Base-by-base conservation (phyloP, 1,284 basidiomycete genomes). In the Sporisorium scitamineum region DNA sequence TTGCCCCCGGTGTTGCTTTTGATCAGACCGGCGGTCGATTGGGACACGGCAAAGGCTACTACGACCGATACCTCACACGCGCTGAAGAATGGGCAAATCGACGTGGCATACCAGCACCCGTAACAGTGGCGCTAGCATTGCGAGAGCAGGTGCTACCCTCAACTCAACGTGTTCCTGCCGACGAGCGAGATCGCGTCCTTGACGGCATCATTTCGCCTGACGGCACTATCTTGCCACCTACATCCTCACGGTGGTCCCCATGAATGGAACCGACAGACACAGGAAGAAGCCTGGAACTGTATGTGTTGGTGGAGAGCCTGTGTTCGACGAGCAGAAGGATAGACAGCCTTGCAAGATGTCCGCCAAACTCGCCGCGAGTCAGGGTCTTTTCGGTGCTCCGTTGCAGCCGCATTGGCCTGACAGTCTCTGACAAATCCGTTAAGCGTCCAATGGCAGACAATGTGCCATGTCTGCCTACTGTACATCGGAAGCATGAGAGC, bases 31-130 rank as follows among this genome's bases (percentile, higher is more conserved):
- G 82, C 14, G 82, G 83, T n/a, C 68, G 86, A 10, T 63, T 87
- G 0, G 86, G 86, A 3, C 86, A 87, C 60, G 86, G 86, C 20
- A 79, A 86, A 47, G 86, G 86, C 0, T 87, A 87, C 80, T 87
- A 87, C 66, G 86, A 87, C 66, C 83, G 86, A 32, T 86, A 86
- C 63, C 54, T 85, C 37, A 55, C 64, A n/a, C 57, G 72, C 11
- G 63, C 65, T 16, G 68, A 78, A 47, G 63, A 70, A 47, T 83
- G 65, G 70, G 76, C 68, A 11, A 29, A 57, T 34, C 34, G 27
- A n/a, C 54, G 60, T 31, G 59, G 73, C 8, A 31, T 32, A 24
- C 42, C 57, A 27, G 61, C 71, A 2, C 68, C 71, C 7, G 72
- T 83, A 8, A 54, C 78, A 72, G 85, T 85, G 16, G 85, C 85